Percentiles rank a stretch among this genome's conserved stretches.
Evolutionary conservation across 2,329 filamentous ascomycete species (phyloP).

Genomic region (Penicillium sclerotiorum): DNA sequence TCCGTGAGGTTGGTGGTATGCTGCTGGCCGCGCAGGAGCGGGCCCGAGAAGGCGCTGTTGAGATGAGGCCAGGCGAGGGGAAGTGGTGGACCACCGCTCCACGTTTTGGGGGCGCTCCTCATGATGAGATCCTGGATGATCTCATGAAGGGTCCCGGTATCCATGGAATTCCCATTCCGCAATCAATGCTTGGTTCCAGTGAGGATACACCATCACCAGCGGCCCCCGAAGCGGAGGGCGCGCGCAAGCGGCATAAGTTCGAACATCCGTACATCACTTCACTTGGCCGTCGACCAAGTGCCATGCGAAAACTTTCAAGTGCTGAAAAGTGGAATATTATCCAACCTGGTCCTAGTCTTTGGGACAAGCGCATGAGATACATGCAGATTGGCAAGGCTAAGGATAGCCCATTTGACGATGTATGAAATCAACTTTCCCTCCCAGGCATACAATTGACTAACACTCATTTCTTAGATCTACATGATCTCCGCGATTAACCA

Average conservation of each 20-base stretch:
- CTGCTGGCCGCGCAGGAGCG: conserved; percentile 63
- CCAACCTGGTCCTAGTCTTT: conserved; percentile 53
- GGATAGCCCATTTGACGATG: conserved; percentile 55
- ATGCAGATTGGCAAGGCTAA: conserved; percentile 58
- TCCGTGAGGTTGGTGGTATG: conserved; percentile 61
- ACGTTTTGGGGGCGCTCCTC: conserved; percentile 58
- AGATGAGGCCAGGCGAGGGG: conserved; percentile 55
- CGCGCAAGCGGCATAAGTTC: conserved; percentile 44
- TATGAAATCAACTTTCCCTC: conserved; percentile 37
- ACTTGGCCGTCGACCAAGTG: conserved; percentile 31
- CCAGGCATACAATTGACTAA: background rate
- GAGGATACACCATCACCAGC: conserved; percentile 30
- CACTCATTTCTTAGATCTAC: conserved; percentile 53
- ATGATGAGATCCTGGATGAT: conserved; percentile 39
- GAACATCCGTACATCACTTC: conserved; percentile 36
- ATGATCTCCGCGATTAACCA: conserved; percentile 65
- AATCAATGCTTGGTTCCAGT: conserved; percentile 21
- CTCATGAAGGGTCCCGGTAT: conserved; percentile 34
- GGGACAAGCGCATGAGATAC: conserved; percentile 61
- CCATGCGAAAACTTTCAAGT: conserved; percentile 48
- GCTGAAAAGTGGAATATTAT: conserved; percentile 57
- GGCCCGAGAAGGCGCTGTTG: conserved; percentile 55
- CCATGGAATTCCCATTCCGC: conserved; percentile 32
- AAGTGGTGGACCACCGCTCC: conserved; percentile 63
- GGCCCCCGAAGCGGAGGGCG: conserved; percentile 27